Base-by-base conservation (phyloP, 140 eudicot species). In the Ambrosia hybrid region DNA sequence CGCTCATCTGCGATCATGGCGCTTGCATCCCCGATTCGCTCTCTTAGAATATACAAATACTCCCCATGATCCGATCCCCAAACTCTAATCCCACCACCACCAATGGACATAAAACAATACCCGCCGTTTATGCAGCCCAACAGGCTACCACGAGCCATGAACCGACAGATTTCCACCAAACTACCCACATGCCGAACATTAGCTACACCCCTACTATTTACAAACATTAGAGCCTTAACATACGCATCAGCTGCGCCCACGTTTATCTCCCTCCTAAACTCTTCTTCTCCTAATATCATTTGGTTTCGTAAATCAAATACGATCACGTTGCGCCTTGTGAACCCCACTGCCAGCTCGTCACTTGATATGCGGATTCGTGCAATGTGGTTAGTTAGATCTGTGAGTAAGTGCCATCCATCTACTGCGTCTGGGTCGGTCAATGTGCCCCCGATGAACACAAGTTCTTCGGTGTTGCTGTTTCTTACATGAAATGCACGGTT, bases 401-500 rank as follows among this genome's bases (percentile, higher is more conserved):
- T 81, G 4, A 93, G 86, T 49, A 84, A 17, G 72, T 84, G 96
- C 98, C 98, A 93, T 6, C 98, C 98, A 79, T 79, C 82, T 11
- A 93, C 89, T 0, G 98, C 89, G 52, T 93, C 98, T 7, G 91
- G 97, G 71, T 93, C 97, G 0, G 97, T 93, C 2, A 90, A 69
- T 2, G 87, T 72, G 33, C 97, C 97, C 0, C 91, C 97, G 6
- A 86, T 72, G 83, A 85, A 90, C 1, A 90, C 73, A 1, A 86
- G 88, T 68, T 84, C 96, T 73, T 88, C 98, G 0, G 94, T 82
- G 3, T 62, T 83, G 0, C 89, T 82, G 41, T 88, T 85, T 83
- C 98, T 84, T 5, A 93, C 85, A 33, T 80, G 98, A 57, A 93
- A 85, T 0, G 97, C 91, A 5, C 86, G 93, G 60, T 87, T 91